Percentiles rank a stretch among this genome's conserved stretches.
phyloP scores from a whole-genome alignment of 768 basidiomycete species.

The Antrodiella citrinella region DNA sequence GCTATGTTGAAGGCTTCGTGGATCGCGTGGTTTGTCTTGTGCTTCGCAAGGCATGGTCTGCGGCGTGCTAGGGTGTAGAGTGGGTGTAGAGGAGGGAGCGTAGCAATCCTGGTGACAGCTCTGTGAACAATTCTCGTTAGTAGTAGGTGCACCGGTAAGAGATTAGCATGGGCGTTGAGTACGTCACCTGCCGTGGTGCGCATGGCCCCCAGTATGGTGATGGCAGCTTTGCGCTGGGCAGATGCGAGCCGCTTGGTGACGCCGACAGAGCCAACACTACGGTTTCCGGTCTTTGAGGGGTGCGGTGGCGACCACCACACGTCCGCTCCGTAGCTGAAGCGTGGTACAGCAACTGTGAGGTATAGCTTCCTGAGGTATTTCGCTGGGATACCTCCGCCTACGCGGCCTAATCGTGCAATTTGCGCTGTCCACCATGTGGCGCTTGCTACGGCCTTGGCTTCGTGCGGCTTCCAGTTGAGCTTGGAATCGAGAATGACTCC shows the following conservation, averaged over 20 bases:
- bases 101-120: conserved; percentile 10
- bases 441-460: conserved; percentile 14
- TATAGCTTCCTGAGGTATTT: conserved; percentile 19
- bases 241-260: conserved; percentile 7
- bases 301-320: conserved; percentile 12
- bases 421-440: conserved; percentile 16
- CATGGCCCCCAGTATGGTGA: conserved; percentile 18
- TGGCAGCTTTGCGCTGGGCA: conserved; percentile 16
- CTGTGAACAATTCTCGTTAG: conserved; percentile 11
- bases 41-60: background rate
- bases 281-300: background rate
- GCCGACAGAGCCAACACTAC: background rate
- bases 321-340: conserved; percentile 26
- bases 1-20: conserved; percentile 16
- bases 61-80: conserved; percentile 6
- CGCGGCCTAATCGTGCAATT: conserved; percentile 15
- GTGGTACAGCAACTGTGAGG: conserved; percentile 18
- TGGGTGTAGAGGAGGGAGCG: conserved; percentile 16
- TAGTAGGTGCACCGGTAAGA: conserved; percentile 13
- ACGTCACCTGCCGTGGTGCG: conserved; percentile 16
- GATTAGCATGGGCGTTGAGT: conserved; percentile 13
- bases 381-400: conserved; percentile 13
- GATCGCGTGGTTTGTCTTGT: conserved; percentile 4
- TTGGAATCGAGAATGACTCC: conserved; percentile 24
- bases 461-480: conserved; percentile 18